Base-by-base conservation (phyloP, 2,329 filamentous ascomycete species). In the Didymella exigua region DNA sequence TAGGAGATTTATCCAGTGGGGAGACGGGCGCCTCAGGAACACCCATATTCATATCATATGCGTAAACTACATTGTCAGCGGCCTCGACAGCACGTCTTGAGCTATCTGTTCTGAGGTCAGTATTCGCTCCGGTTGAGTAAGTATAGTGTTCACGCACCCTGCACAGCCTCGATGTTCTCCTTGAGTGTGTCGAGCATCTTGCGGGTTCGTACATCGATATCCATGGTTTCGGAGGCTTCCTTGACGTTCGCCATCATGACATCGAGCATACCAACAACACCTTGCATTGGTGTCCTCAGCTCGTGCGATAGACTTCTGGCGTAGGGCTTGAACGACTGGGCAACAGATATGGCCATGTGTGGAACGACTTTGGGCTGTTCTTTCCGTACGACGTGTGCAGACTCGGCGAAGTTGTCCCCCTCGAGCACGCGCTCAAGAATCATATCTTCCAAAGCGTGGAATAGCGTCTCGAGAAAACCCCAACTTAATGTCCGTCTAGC, bases 21-120 rank as follows among this genome's bases (percentile, higher is more conserved):
- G 77, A 76, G 38, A 78, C 72, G 7, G 83, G 84, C 11, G 82
- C 85, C 59, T 88, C 85, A n/a, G 88, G 87, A 36, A 90, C 81
- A 63, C 88, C 84, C 86, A 90, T 88, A 66, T 90, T 87, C 73
- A 90, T 83, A 66, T 90, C 88, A 63, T 89, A 89, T 11, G 88
- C 88, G 72, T 90, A 86, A 9, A 90, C 87, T 16, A 90, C 87
- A 62, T 90, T 90, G 70, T 90, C 88, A 7, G 88, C 88, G 18
- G 88, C 88, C 72, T 90, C 88, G 4, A 90, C 86, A 1, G 88
- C 88, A 56, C 88, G 81, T 67, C 86, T 82, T 49, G 88, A 88
- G 69, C 86, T 89, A 67, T 90, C 88, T 86, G 60, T 64, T 64
- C 21, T 41, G 49, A 27, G 18, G 46, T 68, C 23, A 66, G 56